These are phyloP conservation scores for Berberis thunbergii DNA, from an alignment of 164 flowering plant genomes.

Conservation along the genomic window DNA sequence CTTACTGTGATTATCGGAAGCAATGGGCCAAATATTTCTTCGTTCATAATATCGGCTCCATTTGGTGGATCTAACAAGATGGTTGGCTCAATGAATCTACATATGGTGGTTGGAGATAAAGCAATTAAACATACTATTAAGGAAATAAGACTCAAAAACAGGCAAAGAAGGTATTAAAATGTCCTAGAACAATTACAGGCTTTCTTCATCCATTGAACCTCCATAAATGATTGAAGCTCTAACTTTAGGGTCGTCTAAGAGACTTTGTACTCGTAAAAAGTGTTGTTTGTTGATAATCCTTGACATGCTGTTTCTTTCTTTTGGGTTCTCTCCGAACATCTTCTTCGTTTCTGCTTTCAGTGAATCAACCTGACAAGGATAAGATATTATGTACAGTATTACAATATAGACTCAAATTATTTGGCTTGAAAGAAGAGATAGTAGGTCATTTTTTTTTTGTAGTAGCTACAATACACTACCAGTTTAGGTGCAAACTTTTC, in stretches of 20 bases:
- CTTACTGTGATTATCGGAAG: slow-evolving; percentile 89
- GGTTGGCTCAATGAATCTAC: slow-evolving; percentile 81
- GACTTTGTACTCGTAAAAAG: slow-evolving; percentile 35
- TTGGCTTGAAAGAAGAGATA: neutral
- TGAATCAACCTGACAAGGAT: slow-evolving; percentile 41
- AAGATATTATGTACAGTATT: neutral
- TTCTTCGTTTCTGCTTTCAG: slow-evolving; percentile 31
- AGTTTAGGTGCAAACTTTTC: slow-evolving; percentile 38
- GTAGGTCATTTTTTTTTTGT: neutral
- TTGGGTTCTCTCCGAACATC: slow-evolving; percentile 47
- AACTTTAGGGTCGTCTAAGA: slow-evolving; percentile 55
- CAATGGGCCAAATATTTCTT: slow-evolving; percentile 89
- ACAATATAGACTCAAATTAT: no score
- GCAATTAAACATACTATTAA: neutral
- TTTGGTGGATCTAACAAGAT: slow-evolving; percentile 80
- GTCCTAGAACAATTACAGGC: slow-evolving; percentile 29
- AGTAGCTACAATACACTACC: slow-evolving; percentile 26
- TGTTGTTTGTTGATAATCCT: slow-evolving; percentile 55
- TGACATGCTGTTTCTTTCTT: slow-evolving; percentile 30
- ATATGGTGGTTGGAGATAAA: neutral
- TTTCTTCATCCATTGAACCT: slow-evolving; percentile 54
- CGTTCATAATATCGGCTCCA: slow-evolving; percentile 69
- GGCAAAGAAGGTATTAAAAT: neutral
- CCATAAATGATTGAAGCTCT: slow-evolving; percentile 66
- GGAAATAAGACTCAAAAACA: neutral